These are phyloP conservation scores for Hypoxylon intermedium DNA, from an alignment of 495 filamentous ascomycete species.

Conservation along the genomic window DNA sequence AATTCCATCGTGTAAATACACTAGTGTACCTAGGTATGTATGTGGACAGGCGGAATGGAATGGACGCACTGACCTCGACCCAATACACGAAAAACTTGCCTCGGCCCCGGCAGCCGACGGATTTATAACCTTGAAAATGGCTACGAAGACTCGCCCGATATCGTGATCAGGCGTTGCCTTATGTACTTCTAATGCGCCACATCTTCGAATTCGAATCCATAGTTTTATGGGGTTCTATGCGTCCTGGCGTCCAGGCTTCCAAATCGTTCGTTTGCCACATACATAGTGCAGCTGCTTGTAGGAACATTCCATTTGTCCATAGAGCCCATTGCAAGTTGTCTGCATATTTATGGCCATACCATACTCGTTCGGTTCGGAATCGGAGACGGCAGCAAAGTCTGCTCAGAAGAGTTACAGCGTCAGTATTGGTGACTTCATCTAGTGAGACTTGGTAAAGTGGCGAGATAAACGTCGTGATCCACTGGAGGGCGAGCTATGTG, in stretches of 20 bases:
- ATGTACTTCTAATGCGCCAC: background rate
- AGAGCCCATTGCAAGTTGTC: too few relatives aligned
- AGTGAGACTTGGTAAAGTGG: too few relatives aligned
- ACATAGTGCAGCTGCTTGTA: background rate
- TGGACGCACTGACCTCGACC: background rate
- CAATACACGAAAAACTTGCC: background rate
- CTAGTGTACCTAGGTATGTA: background rate
- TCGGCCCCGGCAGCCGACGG: conserved; percentile 14
- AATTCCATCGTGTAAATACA: too few relatives aligned
- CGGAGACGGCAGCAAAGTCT: too few relatives aligned
- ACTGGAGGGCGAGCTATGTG: too few relatives aligned
- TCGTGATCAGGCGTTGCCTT: conserved; percentile 8
- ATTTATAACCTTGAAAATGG: conserved; percentile 14
- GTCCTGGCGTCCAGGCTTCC: background rate
- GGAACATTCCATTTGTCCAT: background rate
- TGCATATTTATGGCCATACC: background rate
- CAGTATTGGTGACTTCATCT: too few relatives aligned
- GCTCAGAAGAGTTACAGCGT: too few relatives aligned
- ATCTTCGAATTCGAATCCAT: background rate
- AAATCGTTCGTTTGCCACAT: background rate
- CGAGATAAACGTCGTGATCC: too few relatives aligned
- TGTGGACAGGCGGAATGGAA: background rate
- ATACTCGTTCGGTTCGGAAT: too few relatives aligned
- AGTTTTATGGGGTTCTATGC: background rate
- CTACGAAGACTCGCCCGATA: conserved; percentile 2